A percentile compares a stretch with the other conserved stretches of the same genome.
Evolutionary conservation across 306 rosid genomes (phyloP).

Genomic region (Fragaria nilgerrensis): DNA sequence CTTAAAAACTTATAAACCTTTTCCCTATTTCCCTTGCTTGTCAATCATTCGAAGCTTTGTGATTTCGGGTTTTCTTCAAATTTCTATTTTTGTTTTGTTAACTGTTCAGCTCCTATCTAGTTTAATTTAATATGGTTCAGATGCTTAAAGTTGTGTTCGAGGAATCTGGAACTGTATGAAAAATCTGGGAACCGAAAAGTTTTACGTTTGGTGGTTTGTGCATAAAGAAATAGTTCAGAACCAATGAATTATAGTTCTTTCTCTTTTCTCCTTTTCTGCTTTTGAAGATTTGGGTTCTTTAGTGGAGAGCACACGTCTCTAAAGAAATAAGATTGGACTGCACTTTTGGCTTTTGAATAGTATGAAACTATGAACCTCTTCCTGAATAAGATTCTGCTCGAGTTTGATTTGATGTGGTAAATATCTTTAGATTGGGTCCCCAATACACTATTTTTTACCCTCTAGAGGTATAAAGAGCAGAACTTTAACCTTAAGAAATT

Average conservation of each 20-base stretch:
- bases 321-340: neutral
- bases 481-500: neutral
- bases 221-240: neutral
- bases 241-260: constrained; percentile 1
- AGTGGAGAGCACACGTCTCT: constrained; percentile 13
- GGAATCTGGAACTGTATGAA: neutral
- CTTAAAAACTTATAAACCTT: too few relatives aligned
- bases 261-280: neutral
- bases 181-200: neutral
- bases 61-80: neutral
- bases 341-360: neutral
- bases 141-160: neutral
- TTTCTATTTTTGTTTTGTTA: neutral
- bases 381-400: neutral
- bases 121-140: neutral
- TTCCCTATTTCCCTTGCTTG: neutral
- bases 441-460: neutral
- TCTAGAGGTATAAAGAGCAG: neutral
- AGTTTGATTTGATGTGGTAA: neutral
- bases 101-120: neutral
- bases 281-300: neutral
- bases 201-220: constrained; percentile 7
- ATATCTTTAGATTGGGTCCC: constrained; percentile 4
- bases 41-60: neutral
- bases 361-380: neutral